Evolutionary conservation across 1,139 yeast species (phyloP).

Genomic region (Kurtzmaniella quercitrusa): DNA sequence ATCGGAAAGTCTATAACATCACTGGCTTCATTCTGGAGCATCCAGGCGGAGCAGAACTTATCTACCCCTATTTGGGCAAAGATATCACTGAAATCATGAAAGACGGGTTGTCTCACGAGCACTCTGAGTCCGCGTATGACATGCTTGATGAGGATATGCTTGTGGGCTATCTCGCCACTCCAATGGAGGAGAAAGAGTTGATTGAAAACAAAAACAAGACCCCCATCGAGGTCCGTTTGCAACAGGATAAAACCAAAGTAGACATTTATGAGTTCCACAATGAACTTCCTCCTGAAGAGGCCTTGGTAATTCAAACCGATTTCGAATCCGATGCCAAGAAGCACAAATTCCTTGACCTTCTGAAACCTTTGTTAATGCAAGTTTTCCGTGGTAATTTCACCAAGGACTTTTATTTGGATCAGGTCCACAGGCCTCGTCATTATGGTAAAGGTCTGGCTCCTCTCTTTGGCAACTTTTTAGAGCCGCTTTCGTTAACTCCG

Average conservation of each 20-base stretch:
- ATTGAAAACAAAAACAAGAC: constrained; percentile 38
- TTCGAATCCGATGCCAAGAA: constrained; percentile 61
- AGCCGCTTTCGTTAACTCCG: constrained; percentile 44
- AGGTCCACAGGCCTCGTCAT: constrained; percentile 96
- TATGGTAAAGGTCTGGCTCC: constrained; percentile 83
- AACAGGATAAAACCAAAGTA: constrained; percentile 12
- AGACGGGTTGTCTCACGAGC: constrained; percentile 66
- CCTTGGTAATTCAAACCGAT: constrained; percentile 76
- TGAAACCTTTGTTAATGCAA: constrained; percentile 75
- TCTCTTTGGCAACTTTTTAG: constrained; percentile 45
- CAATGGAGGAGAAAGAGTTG: constrained; percentile 40
- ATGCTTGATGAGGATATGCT: constrained; percentile 73
- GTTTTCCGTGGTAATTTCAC: constrained; percentile 68
- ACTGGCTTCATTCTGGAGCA: constrained; percentile 76
- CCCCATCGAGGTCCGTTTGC: constrained; percentile 39
- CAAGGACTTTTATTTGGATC: constrained; percentile 89
- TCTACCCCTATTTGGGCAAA: constrained; percentile 74
- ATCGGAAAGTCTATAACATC: constrained; percentile 78
- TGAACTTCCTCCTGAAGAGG: constrained; percentile 66
- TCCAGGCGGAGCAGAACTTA: constrained; percentile 81
- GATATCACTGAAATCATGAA: constrained; percentile 78
- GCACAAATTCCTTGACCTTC: constrained; percentile 83
- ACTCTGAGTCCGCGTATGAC: constrained; percentile 84
- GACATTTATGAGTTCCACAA: constrained; percentile 49
- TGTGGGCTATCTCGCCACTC: constrained; percentile 44